Evolutionary conservation across 306 rosid genomes (phyloP), one percentile per base, ranked within the genome.

Genomic region (Fagus crenata): DNA sequence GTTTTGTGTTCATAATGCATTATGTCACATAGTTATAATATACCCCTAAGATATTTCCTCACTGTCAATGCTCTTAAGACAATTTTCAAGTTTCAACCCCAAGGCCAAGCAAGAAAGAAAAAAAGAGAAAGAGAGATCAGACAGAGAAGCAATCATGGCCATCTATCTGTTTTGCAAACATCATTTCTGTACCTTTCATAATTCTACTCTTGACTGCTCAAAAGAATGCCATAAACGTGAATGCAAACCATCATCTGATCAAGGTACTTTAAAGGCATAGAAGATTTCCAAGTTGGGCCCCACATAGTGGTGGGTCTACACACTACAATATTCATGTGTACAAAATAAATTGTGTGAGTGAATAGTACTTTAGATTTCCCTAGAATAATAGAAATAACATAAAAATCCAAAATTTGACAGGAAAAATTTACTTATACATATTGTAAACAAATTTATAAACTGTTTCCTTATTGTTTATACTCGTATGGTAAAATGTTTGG

Each of bases 171-270:
- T 85, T 82, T 81, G 86, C 79, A 82, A 76, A 83, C 90, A 88
- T 84, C 81, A 88, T 92, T 85, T 77, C 49, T 80, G 85, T 89
- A 83, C 82, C 85, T 82, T 87, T 85, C 89, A 90, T 90, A 82
- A 90, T 85, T 42, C 84, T 76, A 60, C 74, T 81, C 84, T 88
- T 85, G 90, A 87, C 93, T 89, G 90, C 84, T 81, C 79, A 71
- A 82, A 79, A 85, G 89, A 79, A 80, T 88, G 90, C 81, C 77
- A 90, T 84, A 89, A 84, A 93, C 96, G 98, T 93, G 98, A 90
- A 87, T 60, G 79, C 85, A 71, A 81, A 85, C 94, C 90, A 93
- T 93, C 91, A 89, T 93, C 94, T 73, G 81, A 84, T 84, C 78
- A 77, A 54, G 54, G 71, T 83, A 85, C 92, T 84, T 87, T 84